A percentile compares a stretch with the other conserved stretches of the same genome.
Evolutionary conservation across 805 yeast species (phyloP).

Genomic region (Wickerhamomyces bovis): DNA sequence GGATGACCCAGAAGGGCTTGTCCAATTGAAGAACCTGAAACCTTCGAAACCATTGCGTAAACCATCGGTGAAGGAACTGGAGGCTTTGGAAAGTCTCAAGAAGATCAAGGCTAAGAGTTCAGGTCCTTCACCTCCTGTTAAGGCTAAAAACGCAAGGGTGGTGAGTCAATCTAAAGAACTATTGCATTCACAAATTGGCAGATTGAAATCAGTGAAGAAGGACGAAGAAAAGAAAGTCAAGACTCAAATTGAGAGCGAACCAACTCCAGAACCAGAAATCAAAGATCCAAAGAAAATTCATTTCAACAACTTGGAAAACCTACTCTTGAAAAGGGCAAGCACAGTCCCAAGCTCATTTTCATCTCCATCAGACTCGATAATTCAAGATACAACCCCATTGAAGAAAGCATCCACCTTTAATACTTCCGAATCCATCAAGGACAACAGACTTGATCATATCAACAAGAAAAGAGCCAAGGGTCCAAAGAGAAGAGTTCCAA

Average conservation of each 20-base stretch:
- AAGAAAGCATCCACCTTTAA: slow-evolving; percentile 22
- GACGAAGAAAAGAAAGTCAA: neutral
- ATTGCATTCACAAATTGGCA: slow-evolving; percentile 9
- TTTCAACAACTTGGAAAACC: slow-evolving; percentile 27
- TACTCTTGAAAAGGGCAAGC: slow-evolving; percentile 26
- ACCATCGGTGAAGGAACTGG: slow-evolving; percentile 17
- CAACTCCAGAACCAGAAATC: neutral
- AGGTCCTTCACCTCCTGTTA: slow-evolving; percentile 6
- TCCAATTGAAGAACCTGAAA: slow-evolving; percentile 11
- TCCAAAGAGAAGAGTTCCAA: slow-evolving; percentile 33
- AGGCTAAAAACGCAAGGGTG: slow-evolving; percentile 17
- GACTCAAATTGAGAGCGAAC: neutral
- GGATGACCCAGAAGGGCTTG: slow-evolving; percentile 7
- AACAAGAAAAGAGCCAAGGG: slow-evolving; percentile 29
- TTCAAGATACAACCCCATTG: neutral
- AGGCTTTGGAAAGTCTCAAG: slow-evolving; percentile 17
- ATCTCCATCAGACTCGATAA: neutral
- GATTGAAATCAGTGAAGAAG: slow-evolving; percentile 13
- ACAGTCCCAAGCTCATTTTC: slow-evolving; percentile 14
- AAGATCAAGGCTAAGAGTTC: slow-evolving; percentile 7
- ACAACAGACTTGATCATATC: slow-evolving; percentile 21
- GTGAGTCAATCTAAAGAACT: slow-evolving; percentile 17
- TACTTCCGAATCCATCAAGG: slow-evolving; percentile 2
- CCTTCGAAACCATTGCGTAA: slow-evolving; percentile 20
- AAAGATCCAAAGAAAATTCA: neutral